Evolutionary conservation across 2,329 filamentous ascomycete species (phyloP), one percentile per base, ranked within the genome.

Genomic region (Kalmusia sp.): DNA sequence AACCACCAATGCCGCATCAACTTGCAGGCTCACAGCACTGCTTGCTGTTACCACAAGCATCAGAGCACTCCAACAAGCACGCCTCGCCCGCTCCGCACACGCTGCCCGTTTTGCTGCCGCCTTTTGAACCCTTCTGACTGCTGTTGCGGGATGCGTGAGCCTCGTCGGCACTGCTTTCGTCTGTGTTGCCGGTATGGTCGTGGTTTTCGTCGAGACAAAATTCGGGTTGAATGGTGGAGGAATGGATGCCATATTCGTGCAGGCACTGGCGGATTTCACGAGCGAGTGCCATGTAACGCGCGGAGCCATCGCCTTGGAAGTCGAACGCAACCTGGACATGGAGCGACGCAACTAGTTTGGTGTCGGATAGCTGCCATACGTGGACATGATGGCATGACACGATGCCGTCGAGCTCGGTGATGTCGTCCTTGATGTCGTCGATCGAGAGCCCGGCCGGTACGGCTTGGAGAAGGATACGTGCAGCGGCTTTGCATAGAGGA

Each of bases 351-450:
- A 99, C 89, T 28, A 96, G 82, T 79, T 97, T 96, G 47, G 92
- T 95, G 71, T 98, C 93, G 14, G 90, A 96, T 28, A 99, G 84
- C 75, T 98, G 93, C 95, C 95, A 99, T 57, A 99, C 92, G 72
- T 99, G 95, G 19, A 99, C 83, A 73, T 99, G 93, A 76, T 99
- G 95, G 69, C 92, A 96, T 71, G 90, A 92, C 56, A 95, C 81
- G 41, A 99, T 90, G 35, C 93, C 93, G 0, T 90, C 89, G 5
- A 99, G 85, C 14, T 84, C 79, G 69, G 93, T 86, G 49, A 99
- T 96, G 71, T 99, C 95, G 61, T 93, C 88, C 62, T 92, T 90
- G 74, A 99, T 93, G 54, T 98, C 91, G 60, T 93, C 89, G 51
- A 97, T 86, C 63, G 88, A 88, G 65, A 99, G 87, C 49, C 93